These are phyloP conservation scores for Heterococcus sp. DNA, from an alignment of 108 stramenopile genomes.

Conservation along the genomic window DNA sequence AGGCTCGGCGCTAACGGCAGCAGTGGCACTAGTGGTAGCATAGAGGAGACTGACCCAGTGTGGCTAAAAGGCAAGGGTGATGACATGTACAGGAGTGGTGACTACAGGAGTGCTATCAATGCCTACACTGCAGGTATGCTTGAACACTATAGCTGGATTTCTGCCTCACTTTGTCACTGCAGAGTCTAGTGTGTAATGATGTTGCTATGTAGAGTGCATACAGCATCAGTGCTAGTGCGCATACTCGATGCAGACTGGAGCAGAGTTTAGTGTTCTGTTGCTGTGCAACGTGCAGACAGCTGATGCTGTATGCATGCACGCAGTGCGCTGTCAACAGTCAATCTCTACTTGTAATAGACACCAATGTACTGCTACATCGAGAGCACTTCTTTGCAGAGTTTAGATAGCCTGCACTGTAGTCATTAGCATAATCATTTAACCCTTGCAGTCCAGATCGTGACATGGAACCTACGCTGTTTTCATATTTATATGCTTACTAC, in stretches of 20 bases:
- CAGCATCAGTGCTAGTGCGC: constrained; percentile 25
- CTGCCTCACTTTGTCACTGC: constrained; percentile 41
- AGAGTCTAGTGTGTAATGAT: too few relatives aligned
- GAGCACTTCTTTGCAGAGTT: constrained; percentile 40
- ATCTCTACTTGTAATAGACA: not conserved
- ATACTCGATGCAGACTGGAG: not conserved
- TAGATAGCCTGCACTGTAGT: constrained; percentile 37
- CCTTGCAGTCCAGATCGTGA: constrained; percentile 28
- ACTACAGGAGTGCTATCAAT: constrained; percentile 47
- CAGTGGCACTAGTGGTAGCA: constrained; percentile 2
- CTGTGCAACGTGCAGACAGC: constrained; percentile 25
- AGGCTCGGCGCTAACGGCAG: constrained; percentile 3
- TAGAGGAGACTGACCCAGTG: constrained; percentile 55
- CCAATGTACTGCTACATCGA: constrained; percentile 18
- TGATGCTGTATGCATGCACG: too few relatives aligned
- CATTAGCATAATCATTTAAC: constrained; percentile 37
- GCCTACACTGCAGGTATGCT: constrained; percentile 58
- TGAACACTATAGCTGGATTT: constrained; percentile 34
- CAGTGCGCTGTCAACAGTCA: too few relatives aligned
- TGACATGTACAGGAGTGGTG: constrained; percentile 57
- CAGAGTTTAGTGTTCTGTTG: constrained; percentile 43
- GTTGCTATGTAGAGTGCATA: too few relatives aligned
- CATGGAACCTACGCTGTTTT: too few relatives aligned
- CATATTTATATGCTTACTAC: too few relatives aligned
- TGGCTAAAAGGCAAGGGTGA: constrained; percentile 63